These are phyloP conservation scores for Quercus gilva DNA, from an alignment of 306 rosid genomes.

Conservation along the genomic window DNA sequence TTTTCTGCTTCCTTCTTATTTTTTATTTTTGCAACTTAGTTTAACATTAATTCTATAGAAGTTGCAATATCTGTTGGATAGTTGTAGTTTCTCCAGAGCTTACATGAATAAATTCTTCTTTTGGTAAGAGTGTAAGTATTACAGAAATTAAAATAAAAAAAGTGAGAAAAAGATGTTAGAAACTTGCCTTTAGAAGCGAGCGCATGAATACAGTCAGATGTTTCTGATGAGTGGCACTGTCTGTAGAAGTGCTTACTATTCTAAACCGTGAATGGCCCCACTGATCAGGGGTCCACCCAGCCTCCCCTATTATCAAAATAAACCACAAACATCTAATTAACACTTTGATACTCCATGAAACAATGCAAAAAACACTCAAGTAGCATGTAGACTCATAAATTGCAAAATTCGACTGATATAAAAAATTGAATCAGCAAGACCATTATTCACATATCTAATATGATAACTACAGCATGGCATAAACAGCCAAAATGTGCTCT, in stretches of 20 bases:
- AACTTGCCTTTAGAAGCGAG: slow-evolving; percentile 74
- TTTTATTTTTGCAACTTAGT: neutral
- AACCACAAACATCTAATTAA: slow-evolving; percentile 23
- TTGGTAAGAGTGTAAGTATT: neutral
- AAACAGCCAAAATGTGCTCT: neutral
- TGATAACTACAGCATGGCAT: neutral
- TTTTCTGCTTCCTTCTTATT: neutral
- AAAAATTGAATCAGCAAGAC: neutral
- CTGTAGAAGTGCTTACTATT: slow-evolving; percentile 48
- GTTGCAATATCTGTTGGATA: neutral
- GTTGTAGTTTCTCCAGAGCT: neutral
- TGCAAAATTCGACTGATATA: neutral
- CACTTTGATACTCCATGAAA: slow-evolving; percentile 15
- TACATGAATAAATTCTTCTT: neutral
- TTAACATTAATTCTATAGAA: neutral
- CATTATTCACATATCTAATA: neutral
- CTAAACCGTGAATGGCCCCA: slow-evolving; percentile 84
- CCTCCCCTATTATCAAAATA: slow-evolving; percentile 72
- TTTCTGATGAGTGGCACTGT: slow-evolving; percentile 59
- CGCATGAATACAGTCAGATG: slow-evolving; percentile 78
- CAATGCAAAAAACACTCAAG: slow-evolving; percentile 6
- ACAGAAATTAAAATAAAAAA: neutral
- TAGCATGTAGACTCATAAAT: slow-evolving; percentile 6
- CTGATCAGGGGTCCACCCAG: slow-evolving; percentile 97
- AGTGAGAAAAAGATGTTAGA: slow-evolving; percentile 14